Evolutionary conservation across 2,329 filamentous ascomycete species (phyloP).

Genomic region (Domatiomyces catenatus): DNA sequence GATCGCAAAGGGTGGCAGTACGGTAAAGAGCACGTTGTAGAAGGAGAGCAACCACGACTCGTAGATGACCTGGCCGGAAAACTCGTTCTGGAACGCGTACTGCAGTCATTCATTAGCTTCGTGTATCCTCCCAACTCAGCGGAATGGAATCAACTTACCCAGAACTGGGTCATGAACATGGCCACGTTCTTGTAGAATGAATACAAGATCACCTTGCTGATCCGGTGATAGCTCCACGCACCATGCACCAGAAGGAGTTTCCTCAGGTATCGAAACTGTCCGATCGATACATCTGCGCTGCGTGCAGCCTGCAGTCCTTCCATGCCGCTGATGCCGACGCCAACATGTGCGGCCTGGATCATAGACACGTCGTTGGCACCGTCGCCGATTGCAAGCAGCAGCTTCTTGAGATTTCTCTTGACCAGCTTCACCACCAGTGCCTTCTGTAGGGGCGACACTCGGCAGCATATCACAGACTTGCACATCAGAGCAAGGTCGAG

Average conservation of each 20-base stretch:
- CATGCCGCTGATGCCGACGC: conserved; percentile 89
- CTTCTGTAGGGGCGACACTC: conserved; percentile 93
- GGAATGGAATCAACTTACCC: conserved; percentile 44
- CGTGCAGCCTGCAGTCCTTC: conserved; percentile 94
- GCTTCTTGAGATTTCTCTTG: conserved; percentile 81
- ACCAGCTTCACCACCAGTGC: conserved; percentile 95
- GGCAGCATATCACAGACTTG: conserved; percentile 90
- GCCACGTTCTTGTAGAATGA: conserved; percentile 99
- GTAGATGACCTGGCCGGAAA: conserved; percentile 94
- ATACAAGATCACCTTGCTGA: conserved; percentile 93
- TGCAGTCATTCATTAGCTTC: conserved; percentile 22
- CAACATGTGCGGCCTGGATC: conserved; percentile 97
- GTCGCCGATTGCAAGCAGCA: conserved; percentile 89
- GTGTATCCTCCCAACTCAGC: not conserved
- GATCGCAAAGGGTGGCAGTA: conserved; percentile 80
- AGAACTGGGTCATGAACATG: conserved; percentile 98
- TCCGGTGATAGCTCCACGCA: conserved; percentile 91
- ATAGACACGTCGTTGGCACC: conserved; percentile 99
- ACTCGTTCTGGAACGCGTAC: conserved; percentile 97
- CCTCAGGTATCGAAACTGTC: conserved; percentile 84
- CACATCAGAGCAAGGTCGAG: conserved; percentile 86
- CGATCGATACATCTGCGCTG: conserved; percentile 90
- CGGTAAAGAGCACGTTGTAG: conserved; percentile 97
- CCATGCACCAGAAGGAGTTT: conserved; percentile 92
- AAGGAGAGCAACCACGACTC: conserved; percentile 99